These are phyloP conservation scores for Aspergillus bertholletiae DNA, from an alignment of 495 filamentous ascomycete genomes.

Conservation along the genomic window DNA sequence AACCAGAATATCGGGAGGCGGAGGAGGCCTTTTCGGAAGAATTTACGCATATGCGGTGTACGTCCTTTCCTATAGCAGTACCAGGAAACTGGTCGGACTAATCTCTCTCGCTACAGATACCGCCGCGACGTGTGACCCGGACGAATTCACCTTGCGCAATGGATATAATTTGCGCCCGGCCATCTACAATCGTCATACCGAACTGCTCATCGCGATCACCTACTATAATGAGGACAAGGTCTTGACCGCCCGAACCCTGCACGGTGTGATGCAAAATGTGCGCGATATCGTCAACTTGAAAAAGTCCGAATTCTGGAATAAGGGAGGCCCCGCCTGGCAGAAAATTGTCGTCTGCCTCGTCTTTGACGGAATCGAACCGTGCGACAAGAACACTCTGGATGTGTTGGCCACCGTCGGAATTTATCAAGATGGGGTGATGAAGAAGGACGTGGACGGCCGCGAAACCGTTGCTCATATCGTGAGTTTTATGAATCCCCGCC, in stretches of 20 bases:
- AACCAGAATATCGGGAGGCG: constrained; percentile 87
- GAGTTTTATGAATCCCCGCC: constrained; percentile 18
- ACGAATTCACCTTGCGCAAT: constrained; percentile 97
- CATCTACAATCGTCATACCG: constrained; percentile 99
- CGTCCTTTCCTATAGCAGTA: constrained; percentile 14
- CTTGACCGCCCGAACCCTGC: constrained; percentile 84
- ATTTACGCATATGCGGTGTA: constrained; percentile 94
- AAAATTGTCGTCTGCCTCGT: constrained; percentile 96
- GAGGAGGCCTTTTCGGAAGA: constrained; percentile 73
- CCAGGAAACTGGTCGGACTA: neutral
- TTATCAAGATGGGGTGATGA: constrained; percentile 97
- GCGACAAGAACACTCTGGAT: constrained; percentile 93
- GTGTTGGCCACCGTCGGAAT: constrained; percentile 90
- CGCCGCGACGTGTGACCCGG: constrained; percentile 94
- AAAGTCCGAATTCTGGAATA: constrained; percentile 99
- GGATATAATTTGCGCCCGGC: constrained; percentile 96
- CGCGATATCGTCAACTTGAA: constrained; percentile 97
- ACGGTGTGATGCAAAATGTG: constrained; percentile 98
- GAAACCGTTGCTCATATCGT: constrained; percentile 91
- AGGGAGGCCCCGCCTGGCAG: constrained; percentile 97
- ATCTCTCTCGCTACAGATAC: constrained; percentile 56
- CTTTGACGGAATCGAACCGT: constrained; percentile 96
- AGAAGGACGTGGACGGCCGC: constrained; percentile 93
- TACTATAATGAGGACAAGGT: constrained; percentile 99
- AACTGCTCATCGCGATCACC: constrained; percentile 94